Evolutionary conservation across 2,329 filamentous ascomycete species (phyloP).

Genomic region (Phialophora chinensis): DNA sequence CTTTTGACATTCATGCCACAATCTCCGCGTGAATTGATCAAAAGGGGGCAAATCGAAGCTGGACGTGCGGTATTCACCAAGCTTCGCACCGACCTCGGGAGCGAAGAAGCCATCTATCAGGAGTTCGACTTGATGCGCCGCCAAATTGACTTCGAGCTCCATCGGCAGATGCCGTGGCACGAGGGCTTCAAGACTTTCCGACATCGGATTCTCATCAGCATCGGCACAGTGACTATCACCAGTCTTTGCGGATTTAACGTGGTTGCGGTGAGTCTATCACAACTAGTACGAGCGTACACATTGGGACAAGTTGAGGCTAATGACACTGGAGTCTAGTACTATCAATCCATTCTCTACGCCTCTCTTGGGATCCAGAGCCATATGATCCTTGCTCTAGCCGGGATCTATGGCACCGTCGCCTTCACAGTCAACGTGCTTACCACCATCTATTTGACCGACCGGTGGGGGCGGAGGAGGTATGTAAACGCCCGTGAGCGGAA

Average conservation of each 20-base stretch:
- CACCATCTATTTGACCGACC: constrained; percentile 60
- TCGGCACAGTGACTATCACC: constrained; percentile 59
- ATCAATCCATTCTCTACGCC: constrained; percentile 70
- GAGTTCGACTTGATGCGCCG: constrained; percentile 85
- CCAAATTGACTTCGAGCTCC: constrained; percentile 84
- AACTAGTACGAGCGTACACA: no score
- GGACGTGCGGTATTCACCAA: constrained; percentile 68
- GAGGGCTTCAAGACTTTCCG: no score
- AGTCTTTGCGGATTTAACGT: no score
- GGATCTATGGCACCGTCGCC: constrained; percentile 90
- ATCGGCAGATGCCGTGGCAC: constrained; percentile 53
- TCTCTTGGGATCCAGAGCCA: constrained; percentile 58
- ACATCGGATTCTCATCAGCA: constrained; percentile 46
- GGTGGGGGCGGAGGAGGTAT: constrained; percentile 60
- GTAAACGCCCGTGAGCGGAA: constrained; percentile 42
- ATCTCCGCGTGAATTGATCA: constrained; percentile 84
- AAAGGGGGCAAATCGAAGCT: constrained; percentile 70
- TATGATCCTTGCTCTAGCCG: constrained; percentile 69
- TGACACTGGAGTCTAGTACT: constrained; percentile 45
- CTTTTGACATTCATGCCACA: constrained; percentile 80
- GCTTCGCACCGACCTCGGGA: constrained; percentile 77
- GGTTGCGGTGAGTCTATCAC: no score
- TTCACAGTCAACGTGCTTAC: constrained; percentile 74
- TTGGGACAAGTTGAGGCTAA: no score
- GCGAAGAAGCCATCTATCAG: constrained; percentile 70